Evolutionary conservation across 805 yeast species (phyloP).

Genomic region (Wickerhamomyces silvicola): DNA sequence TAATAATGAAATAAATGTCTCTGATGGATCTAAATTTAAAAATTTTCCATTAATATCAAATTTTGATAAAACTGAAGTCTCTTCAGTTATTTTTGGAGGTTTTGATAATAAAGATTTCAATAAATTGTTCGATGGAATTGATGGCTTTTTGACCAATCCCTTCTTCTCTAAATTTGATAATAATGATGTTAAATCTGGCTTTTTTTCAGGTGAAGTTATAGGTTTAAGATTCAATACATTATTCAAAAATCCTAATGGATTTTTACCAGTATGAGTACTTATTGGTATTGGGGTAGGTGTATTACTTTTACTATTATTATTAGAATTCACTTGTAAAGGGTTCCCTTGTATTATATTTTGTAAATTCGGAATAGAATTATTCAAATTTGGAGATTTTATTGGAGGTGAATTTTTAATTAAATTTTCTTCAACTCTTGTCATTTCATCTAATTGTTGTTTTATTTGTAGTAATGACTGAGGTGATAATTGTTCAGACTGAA

Average conservation of each 20-base stretch:
- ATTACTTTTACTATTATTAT: no score
- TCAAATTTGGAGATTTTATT: slow-evolving; percentile 5
- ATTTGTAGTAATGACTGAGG: slow-evolving; percentile 25
- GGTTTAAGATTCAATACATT: slow-evolving; percentile 14
- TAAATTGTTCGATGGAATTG: slow-evolving; percentile 6
- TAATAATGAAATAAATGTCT: slow-evolving; percentile 16
- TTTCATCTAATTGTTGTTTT: slow-evolving; percentile 31
- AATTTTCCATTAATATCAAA: slow-evolving; percentile 26
- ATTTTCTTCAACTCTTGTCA: slow-evolving; percentile 32
- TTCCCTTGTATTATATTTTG: slow-evolving; percentile 1
- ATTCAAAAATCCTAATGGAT: slow-evolving; percentile 14
- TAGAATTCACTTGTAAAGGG: background rate
- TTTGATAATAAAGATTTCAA: slow-evolving; percentile 6
- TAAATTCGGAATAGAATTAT: slow-evolving; percentile 13
- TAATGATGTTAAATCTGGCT: slow-evolving; percentile 13
- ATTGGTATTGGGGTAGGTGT: background rate
- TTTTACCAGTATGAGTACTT: slow-evolving; percentile 2
- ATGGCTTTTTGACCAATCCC: slow-evolving; percentile 15
- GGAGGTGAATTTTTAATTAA: slow-evolving; percentile 24
- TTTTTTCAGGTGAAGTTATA: slow-evolving; percentile 3
- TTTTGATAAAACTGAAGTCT: slow-evolving; percentile 4
- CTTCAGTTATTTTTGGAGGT: background rate
- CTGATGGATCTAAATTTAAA: slow-evolving; percentile 39
- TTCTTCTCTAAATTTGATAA: slow-evolving; percentile 13
- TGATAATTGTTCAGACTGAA: slow-evolving; percentile 28